Conservation (phyloP, 139 green algal genomes). For the Chlorella ohadii region DNA sequence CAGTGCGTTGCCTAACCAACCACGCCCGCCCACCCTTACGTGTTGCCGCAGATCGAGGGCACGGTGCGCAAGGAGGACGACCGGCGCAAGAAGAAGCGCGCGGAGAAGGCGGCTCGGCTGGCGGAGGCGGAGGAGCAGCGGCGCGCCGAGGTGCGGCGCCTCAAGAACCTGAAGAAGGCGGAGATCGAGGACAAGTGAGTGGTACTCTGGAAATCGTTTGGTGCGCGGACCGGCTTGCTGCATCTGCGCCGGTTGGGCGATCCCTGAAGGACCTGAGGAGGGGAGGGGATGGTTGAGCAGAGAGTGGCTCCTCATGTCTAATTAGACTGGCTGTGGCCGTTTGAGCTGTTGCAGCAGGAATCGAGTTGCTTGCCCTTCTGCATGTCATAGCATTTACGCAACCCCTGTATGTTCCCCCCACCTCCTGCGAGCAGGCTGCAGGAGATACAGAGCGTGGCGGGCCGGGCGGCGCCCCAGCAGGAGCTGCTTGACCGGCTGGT, state of each 20-base stretch:
- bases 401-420: too few relatives aligned
- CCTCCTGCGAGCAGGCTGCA: slow-evolving; percentile 48
- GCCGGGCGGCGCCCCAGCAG: slow-evolving; percentile 33
- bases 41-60: slow-evolving; percentile 54
- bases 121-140: slow-evolving; percentile 26
- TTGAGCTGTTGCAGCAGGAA: too few relatives aligned
- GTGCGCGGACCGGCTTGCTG: too few relatives aligned
- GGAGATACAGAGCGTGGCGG: slow-evolving; percentile 67
- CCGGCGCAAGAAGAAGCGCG: slow-evolving; percentile 67
- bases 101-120: slow-evolving; percentile 66
- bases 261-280: too few relatives aligned
- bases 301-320: too few relatives aligned
- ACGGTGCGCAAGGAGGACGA: slow-evolving; percentile 77
- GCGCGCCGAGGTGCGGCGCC: slow-evolving; percentile 11
- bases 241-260: too few relatives aligned
- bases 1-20: neutral
- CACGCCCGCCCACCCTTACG: neutral
- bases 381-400: too few relatives aligned
- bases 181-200: slow-evolving; percentile 78
- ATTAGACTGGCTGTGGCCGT: too few relatives aligned
- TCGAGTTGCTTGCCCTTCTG: too few relatives aligned
- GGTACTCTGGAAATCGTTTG: too few relatives aligned
- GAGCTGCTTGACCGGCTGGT: slow-evolving; percentile 70
- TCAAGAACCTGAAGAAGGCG: slow-evolving; percentile 85
- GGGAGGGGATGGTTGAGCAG: too few relatives aligned